Conservation (phyloP, 177 flowering plant species). For the Viscum album region DNA sequence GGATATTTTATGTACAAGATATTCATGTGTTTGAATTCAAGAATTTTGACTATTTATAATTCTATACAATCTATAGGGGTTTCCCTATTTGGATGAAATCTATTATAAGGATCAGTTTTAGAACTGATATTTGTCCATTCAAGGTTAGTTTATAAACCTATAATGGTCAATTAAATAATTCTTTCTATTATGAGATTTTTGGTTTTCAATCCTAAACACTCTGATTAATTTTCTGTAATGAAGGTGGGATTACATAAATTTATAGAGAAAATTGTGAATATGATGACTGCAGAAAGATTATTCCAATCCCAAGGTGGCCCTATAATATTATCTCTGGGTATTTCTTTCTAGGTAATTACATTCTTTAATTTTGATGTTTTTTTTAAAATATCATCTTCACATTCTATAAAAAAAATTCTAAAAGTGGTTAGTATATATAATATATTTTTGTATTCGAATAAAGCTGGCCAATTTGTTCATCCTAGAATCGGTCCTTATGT, state of each 20-base stretch:
- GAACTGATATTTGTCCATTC: conserved; percentile 86
- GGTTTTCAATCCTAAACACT: neutral
- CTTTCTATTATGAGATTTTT: neutral
- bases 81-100: conserved; percentile 95
- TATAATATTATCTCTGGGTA: conserved; percentile 82
- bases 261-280: conserved; percentile 62
- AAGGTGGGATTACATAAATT: conserved; percentile 69
- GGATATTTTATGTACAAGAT: conserved; percentile 5
- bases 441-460: too few species aligned
- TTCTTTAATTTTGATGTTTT: too few species aligned
- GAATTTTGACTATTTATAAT: neutral
- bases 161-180: neutral
- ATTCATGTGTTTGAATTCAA: neutral
- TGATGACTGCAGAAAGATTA: conserved; percentile 80
- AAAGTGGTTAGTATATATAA: too few species aligned
- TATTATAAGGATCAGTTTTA: conserved; percentile 71
- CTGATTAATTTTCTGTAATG: conserved; percentile 8
- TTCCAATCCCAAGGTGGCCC: conserved; percentile 92
- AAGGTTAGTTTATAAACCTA: conserved; percentile 38
- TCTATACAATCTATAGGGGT: conserved; percentile 49
- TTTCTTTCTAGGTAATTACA: too few species aligned
- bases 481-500: too few species aligned
- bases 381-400: too few species aligned
- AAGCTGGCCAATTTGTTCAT: too few species aligned
- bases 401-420: too few species aligned